phyloP scores from a whole-genome alignment of 495 filamentous ascomycete species.

The Penicillium coffeae region DNA sequence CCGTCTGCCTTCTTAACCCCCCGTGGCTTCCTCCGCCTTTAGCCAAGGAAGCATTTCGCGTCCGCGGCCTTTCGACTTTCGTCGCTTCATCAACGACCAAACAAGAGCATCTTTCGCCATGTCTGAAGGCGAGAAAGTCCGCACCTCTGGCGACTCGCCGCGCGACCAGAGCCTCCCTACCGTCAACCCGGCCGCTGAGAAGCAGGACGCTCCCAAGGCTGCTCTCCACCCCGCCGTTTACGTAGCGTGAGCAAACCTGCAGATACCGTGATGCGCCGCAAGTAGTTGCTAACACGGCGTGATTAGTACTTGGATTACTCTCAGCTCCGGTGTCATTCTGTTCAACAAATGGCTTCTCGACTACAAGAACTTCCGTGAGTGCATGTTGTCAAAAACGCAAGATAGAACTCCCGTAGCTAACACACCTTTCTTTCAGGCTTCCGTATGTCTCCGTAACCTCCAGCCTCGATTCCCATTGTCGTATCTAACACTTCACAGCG shows the following conservation, averaged over 20 bases:
- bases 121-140: conserved; percentile 71
- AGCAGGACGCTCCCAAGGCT: conserved; percentile 57
- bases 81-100: conserved; percentile 48
- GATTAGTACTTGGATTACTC: conserved; percentile 77
- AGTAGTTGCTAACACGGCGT: background rate
- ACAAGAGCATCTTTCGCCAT: conserved; percentile 51
- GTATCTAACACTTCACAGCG: conserved; percentile 14
- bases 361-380: conserved; percentile 77
- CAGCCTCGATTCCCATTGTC: conserved; percentile 11
- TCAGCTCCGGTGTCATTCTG: conserved; percentile 90
- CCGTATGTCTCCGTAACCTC: conserved; percentile 9
- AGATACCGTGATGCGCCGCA: background rate
- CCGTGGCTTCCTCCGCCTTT: conserved; percentile 47
- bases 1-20: conserved; percentile 22
- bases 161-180: conserved; percentile 69
- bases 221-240: conserved; percentile 82
- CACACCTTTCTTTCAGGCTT: background rate
- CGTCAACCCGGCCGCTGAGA: conserved; percentile 69
- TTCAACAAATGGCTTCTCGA: conserved; percentile 99
- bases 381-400: too few species aligned
- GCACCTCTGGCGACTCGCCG: conserved; percentile 69
- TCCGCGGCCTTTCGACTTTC: conserved; percentile 50
- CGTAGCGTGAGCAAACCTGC: conserved; percentile 64
- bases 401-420: too few species aligned
- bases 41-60: conserved; percentile 44